Evolutionary conservation across 805 yeast genomes (phyloP), one percentile per base, ranked within the genome.

Genomic region (Starmerella potacharoeniae): DNA sequence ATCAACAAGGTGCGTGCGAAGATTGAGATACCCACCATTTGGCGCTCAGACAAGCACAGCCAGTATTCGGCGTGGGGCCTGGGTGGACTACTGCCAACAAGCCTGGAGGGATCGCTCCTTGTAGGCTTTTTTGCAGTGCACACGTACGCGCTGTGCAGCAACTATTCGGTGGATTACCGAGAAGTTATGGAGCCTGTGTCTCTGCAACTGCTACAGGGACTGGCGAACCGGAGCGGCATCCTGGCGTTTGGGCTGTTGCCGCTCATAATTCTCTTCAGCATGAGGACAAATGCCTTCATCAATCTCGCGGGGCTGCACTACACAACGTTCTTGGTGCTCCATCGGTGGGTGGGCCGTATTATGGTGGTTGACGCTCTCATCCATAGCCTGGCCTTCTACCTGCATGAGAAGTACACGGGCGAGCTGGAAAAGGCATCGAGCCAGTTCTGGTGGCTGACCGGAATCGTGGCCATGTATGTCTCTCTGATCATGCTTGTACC

Each of bases 191-290:
- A 52, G 31, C 10, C 58, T 2, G 41, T 34, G 16, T 13, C 9
- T 10, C 22, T 17, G 35, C 61, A 58, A 46, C 2, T 7, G 10
- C 37, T 58, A 17, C 59, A 55, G 34, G 56, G 39, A 11, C 29
- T 57, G 31, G 61, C 58, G 8, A 55, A 58, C 30, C 49, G 61
- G 13, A 54, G 53, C 14, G 61, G 61, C 2, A 58, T 58, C n/a
- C 8, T 58, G 13, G 47, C 58, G 2, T 57, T 58, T 34, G 61
- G 56, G 1, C 41, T 52, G 17, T 31, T 58, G 39, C 60, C 60
- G 2, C 36, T 58, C 1, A 42, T 58, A 2, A 36, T 58, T 2
- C 34, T 49, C 6, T 46, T 54, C 42, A 58, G 62, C 39, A 41
- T 54, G 41, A 42, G 61, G 5, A 50, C 49, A 16, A 29, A 43